Percentiles rank a stretch among this genome's conserved stretches.
Evolutionary conservation across 495 filamentous ascomycete species (phyloP).

Genomic region (Talaromyces ruber): DNA sequence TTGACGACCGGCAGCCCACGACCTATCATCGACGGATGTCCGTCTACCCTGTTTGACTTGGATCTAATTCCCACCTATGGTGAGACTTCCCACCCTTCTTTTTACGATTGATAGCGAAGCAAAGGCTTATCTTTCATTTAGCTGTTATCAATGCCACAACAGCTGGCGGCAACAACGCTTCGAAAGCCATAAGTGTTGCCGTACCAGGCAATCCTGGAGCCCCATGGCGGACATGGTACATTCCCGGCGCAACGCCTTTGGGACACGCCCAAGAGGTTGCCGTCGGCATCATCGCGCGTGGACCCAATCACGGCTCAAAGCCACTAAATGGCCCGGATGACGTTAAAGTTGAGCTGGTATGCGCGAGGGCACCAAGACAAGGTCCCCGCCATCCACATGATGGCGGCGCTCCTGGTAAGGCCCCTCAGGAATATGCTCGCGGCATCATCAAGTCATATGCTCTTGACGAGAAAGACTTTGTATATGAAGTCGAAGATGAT

Average conservation of each 20-base stretch:
- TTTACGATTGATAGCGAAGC: background rate
- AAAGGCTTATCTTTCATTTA: slow-evolving; percentile 7
- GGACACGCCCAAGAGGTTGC: slow-evolving; percentile 33
- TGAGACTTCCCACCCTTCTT: slow-evolving; percentile 14
- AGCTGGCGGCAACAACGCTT: background rate
- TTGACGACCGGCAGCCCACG: slow-evolving; percentile 14
- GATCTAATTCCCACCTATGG: slow-evolving; percentile 26
- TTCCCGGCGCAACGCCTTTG: slow-evolving; percentile 25
- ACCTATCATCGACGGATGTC: slow-evolving; percentile 20
- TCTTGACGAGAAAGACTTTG: background rate
- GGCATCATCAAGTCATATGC: slow-evolving; percentile 1
- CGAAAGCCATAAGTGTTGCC: slow-evolving; percentile 20
- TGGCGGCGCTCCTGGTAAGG: background rate
- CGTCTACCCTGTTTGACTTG: slow-evolving; percentile 26
- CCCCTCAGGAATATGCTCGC: background rate
- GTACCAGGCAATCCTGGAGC: slow-evolving; percentile 18
- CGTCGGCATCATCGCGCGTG: slow-evolving; percentile 32
- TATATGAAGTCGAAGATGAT: background rate
- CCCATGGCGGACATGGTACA: slow-evolving; percentile 34
- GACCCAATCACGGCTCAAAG: slow-evolving; percentile 20
- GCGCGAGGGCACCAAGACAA: slow-evolving; percentile 8
- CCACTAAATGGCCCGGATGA: slow-evolving; percentile 21
- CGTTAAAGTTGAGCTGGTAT: slow-evolving; percentile 31
- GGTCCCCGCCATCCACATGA: background rate
- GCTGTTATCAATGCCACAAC: slow-evolving; percentile 27